phyloP scores from a whole-genome alignment of 345 rosid genomes.

The Sapria himalayana region DNA sequence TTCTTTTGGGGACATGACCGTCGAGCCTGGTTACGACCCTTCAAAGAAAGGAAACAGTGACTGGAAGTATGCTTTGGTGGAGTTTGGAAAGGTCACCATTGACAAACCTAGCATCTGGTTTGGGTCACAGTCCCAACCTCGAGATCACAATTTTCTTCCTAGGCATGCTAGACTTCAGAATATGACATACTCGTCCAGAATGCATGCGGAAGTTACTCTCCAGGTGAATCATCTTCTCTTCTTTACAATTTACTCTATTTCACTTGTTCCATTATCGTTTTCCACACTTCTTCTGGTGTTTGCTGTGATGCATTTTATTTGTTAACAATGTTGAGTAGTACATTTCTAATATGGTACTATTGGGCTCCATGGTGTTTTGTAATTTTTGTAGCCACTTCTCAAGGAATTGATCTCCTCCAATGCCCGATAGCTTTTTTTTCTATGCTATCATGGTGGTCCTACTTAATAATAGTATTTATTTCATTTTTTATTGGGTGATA shows the following conservation, averaged over 20 bases:
- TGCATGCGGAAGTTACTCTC: constrained; percentile 41
- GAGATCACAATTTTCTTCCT: constrained; percentile 35
- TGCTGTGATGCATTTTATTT: too few relatives aligned
- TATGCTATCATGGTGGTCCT: too few relatives aligned
- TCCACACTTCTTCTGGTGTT: too few relatives aligned
- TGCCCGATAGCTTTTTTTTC: too few relatives aligned
- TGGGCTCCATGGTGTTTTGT: too few relatives aligned
- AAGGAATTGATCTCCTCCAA: too few relatives aligned
- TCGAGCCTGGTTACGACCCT: constrained; percentile 55
- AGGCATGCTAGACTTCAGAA: constrained; percentile 82
- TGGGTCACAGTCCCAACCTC: constrained; percentile 13
- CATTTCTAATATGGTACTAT: too few relatives aligned
- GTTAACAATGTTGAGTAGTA: too few relatives aligned
- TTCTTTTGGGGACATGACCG: constrained; percentile 36
- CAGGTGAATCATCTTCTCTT: constrained; percentile 23
- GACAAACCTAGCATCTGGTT: constrained; percentile 35
- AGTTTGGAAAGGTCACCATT: constrained; percentile 36
- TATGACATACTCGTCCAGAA: constrained; percentile 62
- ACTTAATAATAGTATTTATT: too few relatives aligned
- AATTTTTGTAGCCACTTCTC: too few relatives aligned
- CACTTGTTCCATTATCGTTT: too few relatives aligned
- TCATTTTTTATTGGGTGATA: too few relatives aligned
- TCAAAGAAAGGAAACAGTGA: constrained; percentile 44
- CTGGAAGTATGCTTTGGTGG: constrained; percentile 42
- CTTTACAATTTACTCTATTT: not conserved